Evolutionary conservation across 805 yeast species (phyloP), one percentile per base, ranked within the genome.

Genomic region (Ogataea pignaliae): DNA sequence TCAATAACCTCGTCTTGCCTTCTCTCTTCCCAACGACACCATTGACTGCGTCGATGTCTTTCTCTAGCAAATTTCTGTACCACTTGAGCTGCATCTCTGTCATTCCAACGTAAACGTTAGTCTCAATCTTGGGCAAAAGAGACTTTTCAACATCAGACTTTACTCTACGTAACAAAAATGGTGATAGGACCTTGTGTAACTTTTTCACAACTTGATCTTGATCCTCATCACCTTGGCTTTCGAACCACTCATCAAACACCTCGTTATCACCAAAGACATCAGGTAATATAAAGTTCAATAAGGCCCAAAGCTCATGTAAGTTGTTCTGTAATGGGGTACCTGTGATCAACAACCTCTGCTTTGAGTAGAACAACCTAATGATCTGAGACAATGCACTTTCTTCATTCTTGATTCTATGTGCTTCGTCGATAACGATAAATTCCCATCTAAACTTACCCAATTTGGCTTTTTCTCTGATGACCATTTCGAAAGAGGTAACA

Each of bases 251-350:
- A 61, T 91, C 96, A 62, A 93, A 93, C 1, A 85, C 81, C 15
- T 83, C 87, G 8, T 95, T 78, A 56, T 90, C 97, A 16, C 96
- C 90, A 66, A 91, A 93, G 10, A 91, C 95, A 68, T 93, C 98
- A 0, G 99, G 98, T 18, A 91, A 67, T 30, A 91, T 65, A 64
- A 90, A 91, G 63, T 91, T 93, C 46, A 91, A 70, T 42, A 91
- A 71, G 0, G 98, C 97, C 99, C 99, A 91, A 43, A 91, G 71
- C 65, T 93, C 99, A 65, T 93, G 99, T 43, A 91, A 69, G 52
- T 93, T 93, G 62, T 91, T 91, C 59, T 91, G 99, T 42, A 91
- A 68, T 0, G 99, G 99, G 0, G 99, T 91, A 52, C 99, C 99
- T 0, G 99, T 91, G 47, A 91, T 89, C 45, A 91, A 69, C 37